Evolutionary conservation across 2,329 filamentous ascomycete species (phyloP).

Genomic region (Microcyclospora pomicola): DNA sequence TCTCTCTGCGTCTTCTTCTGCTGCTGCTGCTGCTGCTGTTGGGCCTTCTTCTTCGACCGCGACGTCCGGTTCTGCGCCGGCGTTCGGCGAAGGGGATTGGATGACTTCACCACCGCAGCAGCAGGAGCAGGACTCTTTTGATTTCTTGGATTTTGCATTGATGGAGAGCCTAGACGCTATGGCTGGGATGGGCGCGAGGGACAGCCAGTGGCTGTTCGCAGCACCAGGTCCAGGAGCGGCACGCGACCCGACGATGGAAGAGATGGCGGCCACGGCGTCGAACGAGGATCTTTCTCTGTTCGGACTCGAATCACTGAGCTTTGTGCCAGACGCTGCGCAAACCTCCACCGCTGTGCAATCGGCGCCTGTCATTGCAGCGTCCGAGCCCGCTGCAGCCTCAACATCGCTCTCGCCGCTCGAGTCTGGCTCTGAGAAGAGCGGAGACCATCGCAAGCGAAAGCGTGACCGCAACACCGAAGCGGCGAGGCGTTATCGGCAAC

Average conservation of each 20-base stretch:
- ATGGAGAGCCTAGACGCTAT: background rate
- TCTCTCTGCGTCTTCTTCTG: too few relatives aligned
- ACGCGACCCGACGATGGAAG: background rate
- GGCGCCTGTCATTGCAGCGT: background rate
- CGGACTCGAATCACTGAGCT: background rate
- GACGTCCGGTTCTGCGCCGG: too few relatives aligned
- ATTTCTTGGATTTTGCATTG: background rate
- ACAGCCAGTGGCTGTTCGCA: too few relatives aligned
- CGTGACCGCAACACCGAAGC: constrained; percentile 56
- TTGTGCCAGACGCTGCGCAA: background rate
- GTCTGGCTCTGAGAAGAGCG: too few relatives aligned
- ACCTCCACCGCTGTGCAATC: background rate
- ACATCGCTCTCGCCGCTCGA: background rate
- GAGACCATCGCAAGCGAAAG: constrained; percentile 28
- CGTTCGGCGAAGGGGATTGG: too few relatives aligned
- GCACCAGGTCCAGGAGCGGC: background rate
- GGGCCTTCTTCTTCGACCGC: too few relatives aligned
- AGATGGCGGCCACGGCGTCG: background rate
- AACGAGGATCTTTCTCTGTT: background rate
- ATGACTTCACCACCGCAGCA: background rate
- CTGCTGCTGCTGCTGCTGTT: too few relatives aligned
- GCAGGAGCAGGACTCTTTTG: background rate
- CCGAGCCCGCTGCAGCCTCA: background rate
- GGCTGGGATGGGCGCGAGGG: background rate
- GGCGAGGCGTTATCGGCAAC: constrained; percentile 58